These are phyloP conservation scores for Dactylellina drechsleri DNA, from an alignment of 2,329 filamentous ascomycete genomes.

Conservation along the genomic window DNA sequence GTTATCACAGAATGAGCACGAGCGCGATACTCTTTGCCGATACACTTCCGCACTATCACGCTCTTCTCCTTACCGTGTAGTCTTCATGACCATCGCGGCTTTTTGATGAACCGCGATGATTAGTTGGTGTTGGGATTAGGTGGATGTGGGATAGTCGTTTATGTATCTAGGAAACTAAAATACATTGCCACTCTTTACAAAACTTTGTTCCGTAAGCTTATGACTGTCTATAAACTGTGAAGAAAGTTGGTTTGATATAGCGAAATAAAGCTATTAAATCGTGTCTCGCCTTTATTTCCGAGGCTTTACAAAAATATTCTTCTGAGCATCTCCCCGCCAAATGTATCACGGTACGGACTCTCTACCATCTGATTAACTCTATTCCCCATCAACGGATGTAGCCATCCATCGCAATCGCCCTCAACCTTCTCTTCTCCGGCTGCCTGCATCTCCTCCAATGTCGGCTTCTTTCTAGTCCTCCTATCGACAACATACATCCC, in stretches of 20 bases:
- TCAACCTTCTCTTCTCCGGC: constrained; percentile 68
- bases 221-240: too few relatives aligned
- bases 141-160: neutral
- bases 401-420: constrained; percentile 80
- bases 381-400: constrained; percentile 79
- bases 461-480: constrained; percentile 64
- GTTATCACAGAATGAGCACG: too few relatives aligned
- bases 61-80: too few relatives aligned
- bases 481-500: constrained; percentile 89
- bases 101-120: too few relatives aligned
- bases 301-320: constrained; percentile 54
- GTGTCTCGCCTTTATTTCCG: too few relatives aligned
- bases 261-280: too few relatives aligned
- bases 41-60: too few relatives aligned
- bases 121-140: neutral
- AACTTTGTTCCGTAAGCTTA: too few relatives aligned
- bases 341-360: constrained; percentile 58
- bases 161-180: constrained; percentile 5
- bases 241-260: too few relatives aligned
- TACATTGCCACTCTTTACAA: neutral
- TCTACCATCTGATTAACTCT: constrained; percentile 77
- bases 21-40: too few relatives aligned
- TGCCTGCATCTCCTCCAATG: constrained; percentile 61
- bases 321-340: constrained; percentile 56
- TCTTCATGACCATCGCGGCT: too few relatives aligned